Conservation (phyloP, 371 early-diverging fungal species). For the Apophysomyces trapeziformis region DNA sequence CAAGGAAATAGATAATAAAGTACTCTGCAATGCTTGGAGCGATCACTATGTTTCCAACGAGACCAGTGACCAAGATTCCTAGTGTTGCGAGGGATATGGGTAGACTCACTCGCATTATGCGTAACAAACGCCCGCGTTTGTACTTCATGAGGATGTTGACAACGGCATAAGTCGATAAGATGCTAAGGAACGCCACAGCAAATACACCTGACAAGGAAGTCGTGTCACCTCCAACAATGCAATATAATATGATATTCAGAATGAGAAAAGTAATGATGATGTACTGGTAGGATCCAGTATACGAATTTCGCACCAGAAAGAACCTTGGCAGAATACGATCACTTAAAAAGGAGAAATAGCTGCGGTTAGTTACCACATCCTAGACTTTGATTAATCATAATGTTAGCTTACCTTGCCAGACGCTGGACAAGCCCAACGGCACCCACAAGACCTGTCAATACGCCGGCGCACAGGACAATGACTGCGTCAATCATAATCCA, state of each 20-base stretch:
- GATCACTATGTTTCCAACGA: slow-evolving; percentile 57
- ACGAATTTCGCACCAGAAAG: slow-evolving; percentile 45
- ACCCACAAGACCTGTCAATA: slow-evolving; percentile 62
- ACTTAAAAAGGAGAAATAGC: not conserved
- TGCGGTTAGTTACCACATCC: not conserved
- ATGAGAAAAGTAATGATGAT: slow-evolving; percentile 54
- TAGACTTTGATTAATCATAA: not conserved
- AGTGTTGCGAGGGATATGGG: slow-evolving; percentile 31
- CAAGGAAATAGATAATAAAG: slow-evolving; percentile 54
- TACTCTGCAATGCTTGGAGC: slow-evolving; percentile 52
- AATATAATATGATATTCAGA: slow-evolving; percentile 48
- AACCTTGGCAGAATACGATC: slow-evolving; percentile 58
- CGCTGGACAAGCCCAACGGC: slow-evolving; percentile 54
- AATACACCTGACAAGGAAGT: slow-evolving; percentile 59
- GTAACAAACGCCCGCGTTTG: slow-evolving; percentile 46
- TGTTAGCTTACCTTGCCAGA: slow-evolving; percentile 38
- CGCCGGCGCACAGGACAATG: slow-evolving; percentile 65
- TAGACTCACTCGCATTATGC: slow-evolving; percentile 29
- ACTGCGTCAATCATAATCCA: slow-evolving; percentile 61
- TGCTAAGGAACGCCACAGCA: slow-evolving; percentile 57
- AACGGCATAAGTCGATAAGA: slow-evolving; percentile 48
- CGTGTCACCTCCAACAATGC: slow-evolving; percentile 47
- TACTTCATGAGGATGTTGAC: slow-evolving; percentile 52
- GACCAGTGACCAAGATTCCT: slow-evolving; percentile 29
- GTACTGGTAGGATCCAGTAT: slow-evolving; percentile 53